Evolutionary conservation across 176 grass and related monocot species (phyloP).

Genomic region (Alopecurus myosuroides): DNA sequence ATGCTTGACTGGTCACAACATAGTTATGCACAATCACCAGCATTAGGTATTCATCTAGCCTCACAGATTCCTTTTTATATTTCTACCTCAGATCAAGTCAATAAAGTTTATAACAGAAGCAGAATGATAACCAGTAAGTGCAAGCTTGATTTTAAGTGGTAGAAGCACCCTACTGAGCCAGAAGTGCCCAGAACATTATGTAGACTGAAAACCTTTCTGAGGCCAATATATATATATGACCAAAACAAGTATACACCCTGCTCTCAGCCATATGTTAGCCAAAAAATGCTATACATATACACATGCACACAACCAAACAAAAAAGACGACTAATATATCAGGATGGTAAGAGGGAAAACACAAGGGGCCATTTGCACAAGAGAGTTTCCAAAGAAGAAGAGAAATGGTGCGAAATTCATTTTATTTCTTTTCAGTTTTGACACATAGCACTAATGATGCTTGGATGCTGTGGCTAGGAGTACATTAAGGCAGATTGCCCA

Average conservation of each 20-base stretch:
- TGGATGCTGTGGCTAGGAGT: not conserved
- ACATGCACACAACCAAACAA: not conserved
- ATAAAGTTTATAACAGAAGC: not conserved
- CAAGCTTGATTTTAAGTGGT: not conserved
- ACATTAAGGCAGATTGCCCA: not conserved
- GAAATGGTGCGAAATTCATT: not conserved
- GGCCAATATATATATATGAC: not conserved
- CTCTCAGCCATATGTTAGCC: not conserved
- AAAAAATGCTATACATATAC: not conserved
- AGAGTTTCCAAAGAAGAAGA: not conserved
- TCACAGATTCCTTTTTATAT: not conserved
- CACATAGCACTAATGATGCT: not conserved
- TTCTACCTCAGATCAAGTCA: not conserved
- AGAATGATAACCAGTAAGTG: not conserved
- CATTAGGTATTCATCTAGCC: not conserved
- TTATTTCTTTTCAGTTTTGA: not conserved
- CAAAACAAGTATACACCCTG: not conserved
- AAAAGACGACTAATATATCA: not conserved
- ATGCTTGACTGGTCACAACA: not conserved
- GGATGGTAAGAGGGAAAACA: not conserved
- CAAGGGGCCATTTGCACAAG: not conserved
- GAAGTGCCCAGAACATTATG: not conserved
- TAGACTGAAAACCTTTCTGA: not conserved
- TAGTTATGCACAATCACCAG: not conserved
- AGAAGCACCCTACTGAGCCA: not conserved